Evolutionary conservation across 2,329 filamentous ascomycete genomes (phyloP).

Genomic region (Dothistroma pini): DNA sequence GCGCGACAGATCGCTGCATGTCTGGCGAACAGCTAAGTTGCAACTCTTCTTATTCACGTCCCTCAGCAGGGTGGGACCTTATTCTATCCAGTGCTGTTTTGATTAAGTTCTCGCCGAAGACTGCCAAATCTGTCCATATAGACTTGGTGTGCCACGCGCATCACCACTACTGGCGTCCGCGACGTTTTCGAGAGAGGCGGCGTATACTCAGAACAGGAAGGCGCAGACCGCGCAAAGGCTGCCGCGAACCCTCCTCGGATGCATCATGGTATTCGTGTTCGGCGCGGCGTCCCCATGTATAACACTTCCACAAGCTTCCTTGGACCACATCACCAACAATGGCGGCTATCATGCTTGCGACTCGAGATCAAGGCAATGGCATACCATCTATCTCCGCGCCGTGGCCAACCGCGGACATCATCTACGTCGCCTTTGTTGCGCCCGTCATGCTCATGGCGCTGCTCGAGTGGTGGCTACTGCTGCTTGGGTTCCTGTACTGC

Average conservation of each 20-base stretch:
- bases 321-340: neutral
- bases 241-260: too few relatives aligned
- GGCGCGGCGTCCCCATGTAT: neutral
- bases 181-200: too few relatives aligned
- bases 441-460: slow-evolving; percentile 78
- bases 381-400: slow-evolving; percentile 15
- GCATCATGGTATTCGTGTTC: neutral
- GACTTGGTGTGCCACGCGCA: too few relatives aligned
- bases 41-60: neutral
- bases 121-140: too few relatives aligned
- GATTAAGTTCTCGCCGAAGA: neutral
- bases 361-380: slow-evolving; percentile 11
- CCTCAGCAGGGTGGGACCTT: neutral
- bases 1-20: neutral
- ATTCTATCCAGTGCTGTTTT: neutral
- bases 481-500: slow-evolving; percentile 91
- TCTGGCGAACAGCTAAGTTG: neutral
- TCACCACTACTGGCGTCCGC: too few relatives aligned
- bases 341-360: slow-evolving; percentile 9
- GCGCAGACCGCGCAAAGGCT: too few relatives aligned
- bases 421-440: slow-evolving; percentile 78
- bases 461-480: slow-evolving; percentile 92
- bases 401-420: slow-evolving; percentile 57
- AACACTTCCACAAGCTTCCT: neutral
- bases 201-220: too few relatives aligned